phyloP scores from a whole-genome alignment of 805 yeast genomes.

The Monosporozyma servazzii region DNA sequence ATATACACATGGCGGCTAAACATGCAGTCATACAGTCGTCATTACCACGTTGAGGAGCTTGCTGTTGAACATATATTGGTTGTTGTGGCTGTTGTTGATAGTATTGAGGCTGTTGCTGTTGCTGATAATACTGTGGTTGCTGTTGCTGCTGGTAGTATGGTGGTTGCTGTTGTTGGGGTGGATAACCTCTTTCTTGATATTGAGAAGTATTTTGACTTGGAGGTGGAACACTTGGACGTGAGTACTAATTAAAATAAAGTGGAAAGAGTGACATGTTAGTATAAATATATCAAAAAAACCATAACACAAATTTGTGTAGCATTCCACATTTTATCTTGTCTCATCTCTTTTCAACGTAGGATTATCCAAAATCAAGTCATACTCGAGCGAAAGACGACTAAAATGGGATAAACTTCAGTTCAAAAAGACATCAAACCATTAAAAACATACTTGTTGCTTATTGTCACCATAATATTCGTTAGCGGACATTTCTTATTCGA shows the following conservation, averaged over 20 bases:
- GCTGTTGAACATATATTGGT: constrained; percentile 43
- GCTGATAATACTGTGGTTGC: constrained; percentile 24
- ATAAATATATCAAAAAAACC: not conserved
- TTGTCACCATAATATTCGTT: constrained; percentile 18
- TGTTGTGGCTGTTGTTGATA: constrained; percentile 38
- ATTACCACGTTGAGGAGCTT: constrained; percentile 27
- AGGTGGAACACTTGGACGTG: constrained; percentile 26
- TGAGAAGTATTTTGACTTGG: constrained; percentile 12
- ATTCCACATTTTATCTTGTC: not conserved
- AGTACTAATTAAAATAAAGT: constrained; percentile 7
- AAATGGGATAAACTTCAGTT: not conserved
- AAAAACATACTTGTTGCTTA: constrained; percentile 8
- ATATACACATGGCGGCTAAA: constrained; percentile 42
- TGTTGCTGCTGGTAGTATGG: constrained; percentile 16
- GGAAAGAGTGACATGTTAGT: not conserved
- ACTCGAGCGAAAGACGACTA: not conserved
- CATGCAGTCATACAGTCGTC: constrained; percentile 40
- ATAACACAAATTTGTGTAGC: not conserved
- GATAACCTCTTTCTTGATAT: constrained; percentile 4
- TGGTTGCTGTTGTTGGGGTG: constrained; percentile 33
- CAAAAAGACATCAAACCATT: not conserved
- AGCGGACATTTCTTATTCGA: constrained; percentile 18
- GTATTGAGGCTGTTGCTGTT: constrained; percentile 32
- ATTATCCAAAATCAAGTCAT: not conserved
- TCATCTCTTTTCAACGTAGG: not conserved